phyloP scores from a whole-genome alignment of 768 basidiomycete species.

The Phanerochaete carnosa region DNA sequence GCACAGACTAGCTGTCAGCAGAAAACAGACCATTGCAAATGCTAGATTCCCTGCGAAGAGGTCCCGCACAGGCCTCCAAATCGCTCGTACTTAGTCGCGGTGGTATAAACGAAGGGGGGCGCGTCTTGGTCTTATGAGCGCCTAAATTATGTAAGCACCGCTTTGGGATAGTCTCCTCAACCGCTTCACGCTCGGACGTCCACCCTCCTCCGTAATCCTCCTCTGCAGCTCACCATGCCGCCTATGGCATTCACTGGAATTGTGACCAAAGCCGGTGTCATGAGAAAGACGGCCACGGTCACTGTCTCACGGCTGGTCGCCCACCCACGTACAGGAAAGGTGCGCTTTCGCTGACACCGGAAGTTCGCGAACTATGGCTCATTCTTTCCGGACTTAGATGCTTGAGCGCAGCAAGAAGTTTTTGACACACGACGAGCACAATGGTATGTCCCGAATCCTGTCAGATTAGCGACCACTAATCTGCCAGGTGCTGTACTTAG shows the following conservation, averaged over 20 bases:
- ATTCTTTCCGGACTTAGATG: slow-evolving; percentile 40
- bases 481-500: slow-evolving; percentile 37
- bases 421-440: slow-evolving; percentile 69
- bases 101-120: no score
- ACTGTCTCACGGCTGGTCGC: slow-evolving; percentile 70
- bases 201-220: not conserved
- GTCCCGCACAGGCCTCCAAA: no score
- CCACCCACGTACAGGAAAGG: slow-evolving; percentile 79
- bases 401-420: slow-evolving; percentile 77
- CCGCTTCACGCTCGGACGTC: not conserved
- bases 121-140: not conserved
- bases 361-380: not conserved
- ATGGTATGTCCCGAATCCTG: slow-evolving; percentile 44
- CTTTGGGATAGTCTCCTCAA: not conserved
- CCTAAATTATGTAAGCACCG: not conserved
- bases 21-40: no score
- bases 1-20: no score
- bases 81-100: no score
- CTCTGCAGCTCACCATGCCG: slow-evolving; percentile 52
- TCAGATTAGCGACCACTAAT: not conserved
- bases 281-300: slow-evolving; percentile 85
- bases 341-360: slow-evolving; percentile 22
- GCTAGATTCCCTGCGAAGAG: no score
- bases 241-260: slow-evolving; percentile 73
- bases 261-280: slow-evolving; percentile 78